These are phyloP conservation scores for Cyberlindnera saturnus DNA, from an alignment of 805 yeast genomes.

Conservation along the genomic window DNA sequence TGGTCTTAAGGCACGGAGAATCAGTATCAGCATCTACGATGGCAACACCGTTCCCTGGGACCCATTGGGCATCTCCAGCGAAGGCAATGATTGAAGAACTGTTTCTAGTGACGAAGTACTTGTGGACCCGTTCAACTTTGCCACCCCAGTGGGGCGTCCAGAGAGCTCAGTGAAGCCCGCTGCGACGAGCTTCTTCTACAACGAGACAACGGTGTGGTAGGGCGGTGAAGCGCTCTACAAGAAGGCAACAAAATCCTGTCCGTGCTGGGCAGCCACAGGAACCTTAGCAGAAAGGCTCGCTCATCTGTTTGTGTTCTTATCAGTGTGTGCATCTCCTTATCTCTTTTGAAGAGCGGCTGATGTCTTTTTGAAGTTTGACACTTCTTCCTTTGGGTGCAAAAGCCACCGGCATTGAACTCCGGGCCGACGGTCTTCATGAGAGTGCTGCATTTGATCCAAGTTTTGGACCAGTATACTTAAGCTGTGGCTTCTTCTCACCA, in stretches of 20 bases:
- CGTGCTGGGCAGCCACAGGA: slow-evolving; percentile 19
- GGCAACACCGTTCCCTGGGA: slow-evolving; percentile 75
- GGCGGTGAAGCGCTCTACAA: slow-evolving; percentile 89
- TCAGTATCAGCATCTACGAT: slow-evolving; percentile 96
- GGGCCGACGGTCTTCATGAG: too few relatives aligned
- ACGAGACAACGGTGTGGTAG: slow-evolving; percentile 79
- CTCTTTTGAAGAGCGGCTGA: too few relatives aligned
- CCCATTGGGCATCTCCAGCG: slow-evolving; percentile 66
- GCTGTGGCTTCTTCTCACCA: too few relatives aligned
- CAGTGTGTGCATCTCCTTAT: too few relatives aligned
- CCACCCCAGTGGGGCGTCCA: slow-evolving; percentile 71
- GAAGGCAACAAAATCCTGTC: slow-evolving; percentile 60
- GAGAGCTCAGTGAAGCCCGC: slow-evolving; percentile 68
- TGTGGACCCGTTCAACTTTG: slow-evolving; percentile 45
- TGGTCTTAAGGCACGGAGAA: slow-evolving; percentile 82
- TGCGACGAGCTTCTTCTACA: slow-evolving; percentile 42
- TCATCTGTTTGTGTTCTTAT: too few relatives aligned
- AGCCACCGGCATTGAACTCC: too few relatives aligned
- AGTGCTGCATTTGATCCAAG: too few relatives aligned
- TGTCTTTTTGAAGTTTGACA: too few relatives aligned
- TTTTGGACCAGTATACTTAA: too few relatives aligned
- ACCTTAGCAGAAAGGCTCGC: slow-evolving; percentile 9
- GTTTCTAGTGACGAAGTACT: slow-evolving; percentile 84
- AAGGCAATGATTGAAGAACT: slow-evolving; percentile 86
- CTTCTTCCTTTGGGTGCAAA: too few relatives aligned